Percentiles rank a stretch among this genome's conserved stretches.
Conservation (phyloP, 73 alveolate genomes). For the Paramecium sexaurelia region DNA sequence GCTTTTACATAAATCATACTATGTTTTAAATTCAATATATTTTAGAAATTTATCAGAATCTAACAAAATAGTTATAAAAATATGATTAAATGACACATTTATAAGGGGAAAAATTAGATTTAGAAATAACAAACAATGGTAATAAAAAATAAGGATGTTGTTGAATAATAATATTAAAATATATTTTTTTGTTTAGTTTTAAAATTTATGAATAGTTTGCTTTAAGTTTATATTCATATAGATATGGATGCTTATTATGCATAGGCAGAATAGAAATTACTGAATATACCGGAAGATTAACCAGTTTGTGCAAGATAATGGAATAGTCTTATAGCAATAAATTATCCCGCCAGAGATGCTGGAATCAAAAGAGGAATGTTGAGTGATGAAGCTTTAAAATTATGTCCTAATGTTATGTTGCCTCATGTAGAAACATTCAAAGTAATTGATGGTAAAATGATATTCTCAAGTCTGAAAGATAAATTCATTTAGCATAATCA, state of each 20-base stretch:
- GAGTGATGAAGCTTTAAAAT: background rate
- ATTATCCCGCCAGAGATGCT: slow-evolving; percentile 40
- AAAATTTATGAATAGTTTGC: background rate
- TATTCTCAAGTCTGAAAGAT: background rate
- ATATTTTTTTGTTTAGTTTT: background rate
- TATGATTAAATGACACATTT: slow-evolving; percentile 19
- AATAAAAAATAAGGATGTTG: slow-evolving; percentile 33
- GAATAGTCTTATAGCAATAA: background rate
- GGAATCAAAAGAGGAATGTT: slow-evolving; percentile 24
- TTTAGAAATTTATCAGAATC: slow-evolving; percentile 34
- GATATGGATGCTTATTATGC: slow-evolving; percentile 58
- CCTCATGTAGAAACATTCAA: slow-evolving; percentile 45
- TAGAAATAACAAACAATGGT: background rate
- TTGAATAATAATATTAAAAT: background rate
- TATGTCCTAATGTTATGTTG: slow-evolving; percentile 18
- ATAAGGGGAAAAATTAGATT: slow-evolving; percentile 1
- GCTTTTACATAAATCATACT: slow-evolving; percentile 71
- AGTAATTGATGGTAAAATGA: slow-evolving; percentile 10
- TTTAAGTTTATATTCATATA: background rate
- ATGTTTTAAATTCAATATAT: background rate
- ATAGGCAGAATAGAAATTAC: background rate
- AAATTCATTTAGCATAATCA: background rate
- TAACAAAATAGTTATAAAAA: background rate
- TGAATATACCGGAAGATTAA: background rate
- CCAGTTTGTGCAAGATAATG: slow-evolving; percentile 45